A percentile compares a stretch with the other conserved stretches of the same genome.
phyloP scores from a whole-genome alignment of 2,329 filamentous ascomycete genomes.

The Metarhizium anisopliae region DNA sequence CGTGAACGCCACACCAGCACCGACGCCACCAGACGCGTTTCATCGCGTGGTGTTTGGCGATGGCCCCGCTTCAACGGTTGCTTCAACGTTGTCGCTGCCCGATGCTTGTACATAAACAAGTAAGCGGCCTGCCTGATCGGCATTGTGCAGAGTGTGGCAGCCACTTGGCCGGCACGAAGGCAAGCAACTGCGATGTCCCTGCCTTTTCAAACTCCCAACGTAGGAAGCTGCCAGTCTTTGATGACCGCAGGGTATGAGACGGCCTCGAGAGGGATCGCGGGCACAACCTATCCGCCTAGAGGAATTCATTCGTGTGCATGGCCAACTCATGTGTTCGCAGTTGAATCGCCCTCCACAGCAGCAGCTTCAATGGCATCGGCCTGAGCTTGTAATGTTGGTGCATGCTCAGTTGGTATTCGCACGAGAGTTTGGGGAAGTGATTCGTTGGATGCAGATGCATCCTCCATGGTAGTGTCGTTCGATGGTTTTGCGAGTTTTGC shows the following conservation, averaged over 20 bases:
- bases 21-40: not conserved
- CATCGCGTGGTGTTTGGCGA: not conserved
- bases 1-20: not conserved
- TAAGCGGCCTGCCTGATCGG: not conserved
- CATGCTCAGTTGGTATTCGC: constrained; percentile 75
- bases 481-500: constrained; percentile 61
- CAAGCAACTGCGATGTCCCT: not conserved
- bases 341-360: constrained; percentile 27
- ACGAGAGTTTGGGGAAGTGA: constrained; percentile 73
- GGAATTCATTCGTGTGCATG: not conserved
- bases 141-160: not conserved
- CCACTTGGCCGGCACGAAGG: not conserved
- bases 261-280: not conserved
- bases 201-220: not conserved
- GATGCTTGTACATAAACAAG: not conserved
- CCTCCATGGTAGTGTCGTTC: constrained; percentile 22
- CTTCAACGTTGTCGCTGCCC: not conserved
- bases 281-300: not conserved
- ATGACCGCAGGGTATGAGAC: not conserved
- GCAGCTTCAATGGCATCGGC: constrained; percentile 41
- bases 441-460: constrained; percentile 28
- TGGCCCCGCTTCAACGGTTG: not conserved
- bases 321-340: constrained; percentile 4
- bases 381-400: constrained; percentile 53
- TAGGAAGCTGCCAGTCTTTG: not conserved